phyloP scores from a whole-genome alignment of 1,284 basidiomycete genomes.

The Heliocybe sulcata region DNA sequence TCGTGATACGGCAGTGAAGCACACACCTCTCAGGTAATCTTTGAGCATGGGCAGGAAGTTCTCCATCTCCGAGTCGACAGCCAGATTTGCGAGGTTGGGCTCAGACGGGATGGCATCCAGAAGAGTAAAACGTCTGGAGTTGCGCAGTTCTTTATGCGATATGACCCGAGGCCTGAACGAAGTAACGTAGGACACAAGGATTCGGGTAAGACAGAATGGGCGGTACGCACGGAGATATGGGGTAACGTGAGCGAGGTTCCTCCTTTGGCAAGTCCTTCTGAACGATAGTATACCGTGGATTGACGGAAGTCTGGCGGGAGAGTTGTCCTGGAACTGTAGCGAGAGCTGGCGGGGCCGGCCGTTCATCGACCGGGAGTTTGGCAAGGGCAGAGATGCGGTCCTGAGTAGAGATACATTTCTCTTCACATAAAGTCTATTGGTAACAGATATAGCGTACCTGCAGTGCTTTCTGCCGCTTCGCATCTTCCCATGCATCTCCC shows the following conservation, averaged over 20 bases:
- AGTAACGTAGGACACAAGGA: neutral
- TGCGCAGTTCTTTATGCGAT: conserved; percentile 39
- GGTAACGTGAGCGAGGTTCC: conserved; percentile 6
- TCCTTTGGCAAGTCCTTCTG: conserved; percentile 11
- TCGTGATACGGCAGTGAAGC: neutral
- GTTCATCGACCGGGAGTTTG: conserved; percentile 7
- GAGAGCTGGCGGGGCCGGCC: conserved; percentile 3
- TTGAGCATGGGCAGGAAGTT: conserved; percentile 66
- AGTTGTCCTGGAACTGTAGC: conserved; percentile 1
- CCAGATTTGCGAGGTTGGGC: conserved; percentile 16
- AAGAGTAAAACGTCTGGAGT: conserved; percentile 45
- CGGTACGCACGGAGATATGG: conserved; percentile 19
- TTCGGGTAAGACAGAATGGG: neutral
- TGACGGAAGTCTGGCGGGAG: neutral
- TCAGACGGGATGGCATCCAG: conserved; percentile 60
- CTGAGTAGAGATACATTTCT: conserved; percentile 10
- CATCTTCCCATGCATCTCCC: conserved; percentile 55
- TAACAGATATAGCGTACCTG: conserved; percentile 28
- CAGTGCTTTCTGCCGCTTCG: conserved; percentile 44
- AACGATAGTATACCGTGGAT: conserved; percentile 23
- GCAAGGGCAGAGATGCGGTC: conserved; percentile 18
- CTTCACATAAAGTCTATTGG: neutral
- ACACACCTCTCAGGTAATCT: conserved; percentile 61
- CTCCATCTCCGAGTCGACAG: conserved; percentile 56
- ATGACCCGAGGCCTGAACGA: conserved; percentile 43